phyloP scores from a whole-genome alignment of 2,329 filamentous ascomycete species.

The Ophidiomyces ophidiicola region DNA sequence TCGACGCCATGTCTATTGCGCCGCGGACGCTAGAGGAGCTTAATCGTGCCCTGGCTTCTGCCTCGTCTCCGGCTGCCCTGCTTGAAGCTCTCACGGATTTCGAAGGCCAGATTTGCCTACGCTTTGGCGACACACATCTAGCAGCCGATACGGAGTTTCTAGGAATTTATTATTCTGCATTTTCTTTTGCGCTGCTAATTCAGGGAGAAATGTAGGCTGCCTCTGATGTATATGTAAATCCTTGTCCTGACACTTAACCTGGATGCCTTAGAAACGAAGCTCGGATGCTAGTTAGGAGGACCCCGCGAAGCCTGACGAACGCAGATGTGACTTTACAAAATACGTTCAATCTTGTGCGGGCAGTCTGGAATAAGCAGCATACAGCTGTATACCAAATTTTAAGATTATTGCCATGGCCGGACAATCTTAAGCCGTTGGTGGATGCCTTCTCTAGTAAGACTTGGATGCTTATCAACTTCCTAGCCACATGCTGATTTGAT shows the following conservation, averaged over 20 bases:
- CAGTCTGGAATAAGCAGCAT: conserved; percentile 30
- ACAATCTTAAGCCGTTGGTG: conserved; percentile 23
- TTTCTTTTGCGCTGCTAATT: conserved; percentile 31
- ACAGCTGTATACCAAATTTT: conserved; percentile 27
- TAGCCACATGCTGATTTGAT: not conserved
- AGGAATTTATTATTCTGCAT: conserved; percentile 29
- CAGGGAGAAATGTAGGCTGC: conserved; percentile 29
- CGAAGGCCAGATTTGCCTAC: conserved; percentile 26
- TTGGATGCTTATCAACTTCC: not conserved
- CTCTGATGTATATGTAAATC: not conserved
- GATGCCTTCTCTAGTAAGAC: conserved; percentile 27
- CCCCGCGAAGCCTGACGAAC: conserved; percentile 23
- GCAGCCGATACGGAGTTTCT: conserved; percentile 22
- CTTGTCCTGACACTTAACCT: not conserved
- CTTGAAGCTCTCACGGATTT: conserved; percentile 26
- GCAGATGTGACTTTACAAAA: conserved; percentile 26
- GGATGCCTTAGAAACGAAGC: conserved; percentile 22
- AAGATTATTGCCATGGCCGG: conserved; percentile 26
- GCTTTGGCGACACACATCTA: conserved; percentile 18
- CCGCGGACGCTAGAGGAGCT: conserved; percentile 20
- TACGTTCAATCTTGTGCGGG: conserved; percentile 26
- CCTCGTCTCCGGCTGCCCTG: conserved; percentile 25
- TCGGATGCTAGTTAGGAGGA: conserved; percentile 28
- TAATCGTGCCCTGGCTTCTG: conserved; percentile 20
- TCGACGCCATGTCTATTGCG: not conserved